Evolutionary conservation across 2,329 filamentous ascomycete species (phyloP).

Genomic region (Pseudocercospora ulei): DNA sequence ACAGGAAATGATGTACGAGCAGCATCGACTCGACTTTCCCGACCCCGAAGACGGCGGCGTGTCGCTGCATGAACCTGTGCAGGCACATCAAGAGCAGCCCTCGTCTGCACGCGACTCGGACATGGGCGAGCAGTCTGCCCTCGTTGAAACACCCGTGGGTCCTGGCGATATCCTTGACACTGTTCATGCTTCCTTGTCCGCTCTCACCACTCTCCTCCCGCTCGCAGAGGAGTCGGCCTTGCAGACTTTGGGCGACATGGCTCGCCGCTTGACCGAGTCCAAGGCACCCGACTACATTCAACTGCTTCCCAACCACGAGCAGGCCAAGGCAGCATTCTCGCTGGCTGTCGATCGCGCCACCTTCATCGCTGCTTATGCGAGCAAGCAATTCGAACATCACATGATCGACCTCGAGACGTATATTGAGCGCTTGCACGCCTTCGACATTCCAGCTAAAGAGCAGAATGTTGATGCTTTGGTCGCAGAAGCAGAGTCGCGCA

Average conservation of each 20-base stretch:
- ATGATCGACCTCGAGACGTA: conserved; percentile 47
- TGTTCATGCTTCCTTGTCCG: conserved; percentile 51
- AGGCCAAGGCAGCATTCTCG: conserved; percentile 32
- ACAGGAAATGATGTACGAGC: conserved; percentile 42
- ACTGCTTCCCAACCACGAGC: conserved; percentile 30
- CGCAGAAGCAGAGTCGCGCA: conserved; percentile 28
- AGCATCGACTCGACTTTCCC: conserved; percentile 31
- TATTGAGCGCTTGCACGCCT: conserved; percentile 35
- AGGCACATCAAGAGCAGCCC: conserved; percentile 9
- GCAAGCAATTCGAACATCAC: conserved; percentile 48
- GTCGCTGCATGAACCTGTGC: conserved; percentile 21
- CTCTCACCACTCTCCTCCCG: conserved; percentile 42
- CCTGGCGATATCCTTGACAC: conserved; percentile 58
- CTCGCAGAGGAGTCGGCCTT: conserved; percentile 43
- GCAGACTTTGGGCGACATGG: conserved; percentile 47
- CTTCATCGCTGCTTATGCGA: conserved; percentile 49
- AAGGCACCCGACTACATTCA: conserved; percentile 47
- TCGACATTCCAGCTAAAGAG: conserved; percentile 36
- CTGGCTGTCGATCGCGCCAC: conserved; percentile 48
- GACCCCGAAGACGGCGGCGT: conserved; percentile 32
- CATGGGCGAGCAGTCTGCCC: conserved; percentile 52
- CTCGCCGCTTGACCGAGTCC: conserved; percentile 47
- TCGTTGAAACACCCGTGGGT: conserved; percentile 57
- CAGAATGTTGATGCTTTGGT: conserved; percentile 49
- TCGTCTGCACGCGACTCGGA: conserved; percentile 24